Evolutionary conservation across 108 stramenopile species (phyloP).

Genomic region (Pseudonitzschia multistriata): DNA sequence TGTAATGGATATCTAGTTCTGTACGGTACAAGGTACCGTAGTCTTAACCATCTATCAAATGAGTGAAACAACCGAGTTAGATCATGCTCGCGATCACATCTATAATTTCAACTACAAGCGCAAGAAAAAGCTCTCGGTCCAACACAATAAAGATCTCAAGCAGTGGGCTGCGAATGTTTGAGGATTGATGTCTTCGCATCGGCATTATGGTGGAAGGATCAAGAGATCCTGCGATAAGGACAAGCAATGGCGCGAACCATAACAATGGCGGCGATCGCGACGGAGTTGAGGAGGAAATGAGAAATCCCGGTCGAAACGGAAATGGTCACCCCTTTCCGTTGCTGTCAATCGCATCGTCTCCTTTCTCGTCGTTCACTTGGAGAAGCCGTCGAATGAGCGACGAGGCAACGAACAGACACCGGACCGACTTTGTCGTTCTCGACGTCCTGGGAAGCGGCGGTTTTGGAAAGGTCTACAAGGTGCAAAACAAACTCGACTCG

Average conservation of each 20-base stretch:
- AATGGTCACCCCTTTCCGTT: neutral
- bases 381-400: constrained; percentile 9
- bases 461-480: constrained; percentile 42
- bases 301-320: neutral
- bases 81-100: too few species aligned
- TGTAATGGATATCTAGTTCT: too few species aligned
- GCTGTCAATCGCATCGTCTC: neutral
- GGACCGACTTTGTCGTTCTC: constrained; percentile 25
- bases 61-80: too few species aligned
- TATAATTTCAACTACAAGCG: too few species aligned
- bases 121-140: too few species aligned
- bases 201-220: neutral
- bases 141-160: too few species aligned
- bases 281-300: neutral
- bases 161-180: too few species aligned
- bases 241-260: neutral
- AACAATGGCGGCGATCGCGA: neutral
- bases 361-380: constrained; percentile 4
- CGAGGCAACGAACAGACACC: constrained; percentile 16
- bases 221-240: neutral
- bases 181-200: neutral
- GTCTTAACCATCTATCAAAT: too few species aligned
- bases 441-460: constrained; percentile 36
- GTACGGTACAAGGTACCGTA: too few species aligned
- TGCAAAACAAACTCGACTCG: constrained; percentile 34